Evolutionary conservation across 2,329 filamentous ascomycete genomes (phyloP), one percentile per base, ranked within the genome.

Genomic region (Aspergillus udagawae): DNA sequence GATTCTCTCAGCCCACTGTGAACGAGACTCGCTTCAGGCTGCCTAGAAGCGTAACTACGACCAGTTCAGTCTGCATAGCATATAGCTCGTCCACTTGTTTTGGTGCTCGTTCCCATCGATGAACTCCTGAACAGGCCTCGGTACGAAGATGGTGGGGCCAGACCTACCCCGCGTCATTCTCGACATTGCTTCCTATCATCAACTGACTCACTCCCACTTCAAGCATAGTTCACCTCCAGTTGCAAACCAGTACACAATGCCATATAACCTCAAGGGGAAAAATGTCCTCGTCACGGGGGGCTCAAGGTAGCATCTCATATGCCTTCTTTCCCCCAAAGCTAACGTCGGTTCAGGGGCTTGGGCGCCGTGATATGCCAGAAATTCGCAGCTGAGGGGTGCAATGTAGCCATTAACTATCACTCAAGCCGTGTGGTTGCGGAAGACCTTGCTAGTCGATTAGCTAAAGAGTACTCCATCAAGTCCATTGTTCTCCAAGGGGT

Each of bases 381-480:
- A 21, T 87, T 90, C 64, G 87, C 86, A 4, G 72, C 77, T 47
- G 77, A 84, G 64, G 86, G 86, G 47, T 81, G 81, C 67, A 83
- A 86, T 54, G 76, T 90, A 1, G 82, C 83, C 3, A 79, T 91
- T 67, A 91, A 90, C 76, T 91, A 89, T 73, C 78, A 79, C 71
- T 81, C 78, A 61, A 83, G 83, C 67, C 65, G 75, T 23, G 77
- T 78, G 21, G 79, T 84, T 2, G 88, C 87, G 7, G 69, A 81
- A 32, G 70, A 75, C 2, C 75, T 89, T 83, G 81, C 71, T 5
- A 20, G 5, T 47, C n/a, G 12, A 17, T 14, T 47, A 1, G 20
- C 21, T 0, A 21, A 25, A 7, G 20, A 10, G 5, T 47, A 23
- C 5, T 47, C 44, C 10, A 14, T 47, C 20, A 47, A 47, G 44